Evolutionary conservation across 257 asterid genomes (phyloP), one percentile per base, ranked within the genome.

Genomic region (Ilex aquifolium): DNA sequence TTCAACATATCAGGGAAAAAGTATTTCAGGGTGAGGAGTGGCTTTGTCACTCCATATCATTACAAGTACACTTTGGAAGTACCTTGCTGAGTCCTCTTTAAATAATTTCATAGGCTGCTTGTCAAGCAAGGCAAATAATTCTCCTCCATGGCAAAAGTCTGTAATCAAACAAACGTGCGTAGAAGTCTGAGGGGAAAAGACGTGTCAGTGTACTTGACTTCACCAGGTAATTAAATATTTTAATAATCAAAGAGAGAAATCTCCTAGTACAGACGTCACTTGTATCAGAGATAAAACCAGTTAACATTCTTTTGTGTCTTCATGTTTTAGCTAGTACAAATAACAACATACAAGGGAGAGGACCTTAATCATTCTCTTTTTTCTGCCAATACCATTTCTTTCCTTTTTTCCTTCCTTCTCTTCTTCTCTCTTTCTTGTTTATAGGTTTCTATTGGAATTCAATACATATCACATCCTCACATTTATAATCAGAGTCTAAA

Each of bases 161-260:
- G 99, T 93, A 75, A 93, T 87, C 93, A 93, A 80, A 82, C 99
- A 93, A 42, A 93, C 95, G 69, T 93, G 99, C 13, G 96, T 90
- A 65, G 90, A 80, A 57, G 99, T 93, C 99, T 93, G 95, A 14
- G 77, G 29, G 59, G 69, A 16, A 75, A 59, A 70, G 65, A 61
- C 54, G 57, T 61, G 62, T 74, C 66, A 77, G 48, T 49, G 14
- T 15, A 6, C 54, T 49, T 12, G 54, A 12, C 17, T 7, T 49
- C 54, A 7, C 10, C 54, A 11, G 54, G 54, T 49, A 49, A 49
- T 15, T 49, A 0, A 6, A 3, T 15, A 49, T 15, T 11, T 49
- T 15, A 49, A 49, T 11, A 49, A 49, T 11, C 14, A 49, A 49
- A 49, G 54, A 12, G 54, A 49, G 14, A 12, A 49, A 49, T 49